These are phyloP conservation scores for Diplosphaera chodatii DNA, from an alignment of 139 green algal species.

Conservation along the genomic window DNA sequence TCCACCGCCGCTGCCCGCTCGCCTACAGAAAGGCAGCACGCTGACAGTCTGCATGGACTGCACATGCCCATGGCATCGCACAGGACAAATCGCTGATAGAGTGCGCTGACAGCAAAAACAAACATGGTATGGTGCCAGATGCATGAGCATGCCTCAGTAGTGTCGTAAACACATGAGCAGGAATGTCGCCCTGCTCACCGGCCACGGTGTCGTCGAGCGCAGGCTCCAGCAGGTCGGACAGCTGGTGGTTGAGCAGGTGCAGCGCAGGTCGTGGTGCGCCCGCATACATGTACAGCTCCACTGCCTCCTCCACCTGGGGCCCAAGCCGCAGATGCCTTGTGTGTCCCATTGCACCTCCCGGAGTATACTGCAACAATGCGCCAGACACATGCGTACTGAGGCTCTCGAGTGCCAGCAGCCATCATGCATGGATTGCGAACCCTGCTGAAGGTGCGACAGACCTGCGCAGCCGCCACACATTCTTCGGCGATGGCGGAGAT, in stretches of 20 bases:
- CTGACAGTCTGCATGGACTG: not conserved
- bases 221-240: constrained; percentile 40
- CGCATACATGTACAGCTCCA: constrained; percentile 81
- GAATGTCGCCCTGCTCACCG: not conserved
- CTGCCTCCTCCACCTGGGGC: constrained; percentile 63
- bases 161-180: not conserved
- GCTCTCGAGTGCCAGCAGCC: no score
- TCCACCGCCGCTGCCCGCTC: constrained; percentile 16
- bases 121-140: no score
- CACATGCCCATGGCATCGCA: no score
- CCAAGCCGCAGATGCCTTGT: no score
- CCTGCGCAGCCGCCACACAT: constrained; percentile 55
- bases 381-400: no score
- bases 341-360: no score
- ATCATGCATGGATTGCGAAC: no score
- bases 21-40: not conserved
- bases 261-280: constrained; percentile 52
- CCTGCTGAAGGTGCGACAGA: no score
- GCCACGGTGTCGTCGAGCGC: constrained; percentile 4
- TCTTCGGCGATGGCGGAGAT: constrained; percentile 68
- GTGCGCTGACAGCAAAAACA: no score
- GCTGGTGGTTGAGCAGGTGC: constrained; percentile 56
- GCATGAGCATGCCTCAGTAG: no score
- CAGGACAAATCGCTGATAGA: not conserved
- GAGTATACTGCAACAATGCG: no score